These are phyloP conservation scores for Colletotrichum paranaense DNA, from an alignment of 2,329 filamentous ascomycete genomes.

Conservation along the genomic window DNA sequence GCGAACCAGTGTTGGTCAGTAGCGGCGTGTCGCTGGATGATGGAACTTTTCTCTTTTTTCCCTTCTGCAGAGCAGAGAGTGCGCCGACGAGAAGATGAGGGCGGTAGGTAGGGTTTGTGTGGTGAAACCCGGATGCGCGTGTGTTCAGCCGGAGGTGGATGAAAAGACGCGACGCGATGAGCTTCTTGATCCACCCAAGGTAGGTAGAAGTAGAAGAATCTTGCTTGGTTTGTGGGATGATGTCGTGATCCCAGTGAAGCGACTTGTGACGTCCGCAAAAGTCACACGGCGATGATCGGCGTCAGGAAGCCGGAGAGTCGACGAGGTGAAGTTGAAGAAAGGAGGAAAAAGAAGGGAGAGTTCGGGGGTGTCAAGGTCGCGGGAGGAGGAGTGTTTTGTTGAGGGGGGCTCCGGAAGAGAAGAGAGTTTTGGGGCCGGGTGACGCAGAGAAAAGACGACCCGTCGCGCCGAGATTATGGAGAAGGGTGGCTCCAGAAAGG, in stretches of 20 bases:
- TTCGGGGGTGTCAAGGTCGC: conserved; percentile 28
- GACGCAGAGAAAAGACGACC: conserved; percentile 36
- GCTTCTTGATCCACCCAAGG: not conserved
- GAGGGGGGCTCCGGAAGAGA: conserved; percentile 36
- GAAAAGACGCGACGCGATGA: conserved; percentile 23
- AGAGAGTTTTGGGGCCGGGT: conserved; percentile 36
- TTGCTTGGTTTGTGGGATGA: not conserved
- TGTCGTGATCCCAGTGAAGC: not conserved
- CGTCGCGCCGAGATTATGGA: conserved; percentile 36
- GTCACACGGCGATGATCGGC: conserved; percentile 4
- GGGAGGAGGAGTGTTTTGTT: conserved; percentile 35
- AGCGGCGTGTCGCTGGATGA: not conserved
- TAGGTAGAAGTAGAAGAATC: not conserved
- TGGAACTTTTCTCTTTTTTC: too few relatives aligned
- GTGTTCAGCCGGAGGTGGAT: not conserved
- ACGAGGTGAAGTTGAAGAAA: conserved; percentile 15
- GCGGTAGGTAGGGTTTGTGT: not conserved
- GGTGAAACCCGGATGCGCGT: not conserved
- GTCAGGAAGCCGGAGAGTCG: conserved; percentile 5
- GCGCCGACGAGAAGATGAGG: conserved; percentile 6
- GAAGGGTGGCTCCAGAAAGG: conserved; percentile 34
- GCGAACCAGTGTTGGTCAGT: not conserved
- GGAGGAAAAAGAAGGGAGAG: conserved; percentile 20
- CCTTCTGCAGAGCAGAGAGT: not conserved
- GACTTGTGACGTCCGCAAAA: not conserved